A percentile compares a stretch with the other conserved stretches of the same genome.
Evolutionary conservation across 768 basidiomycete genomes (phyloP).

Genomic region (Scleroderma bovista): DNA sequence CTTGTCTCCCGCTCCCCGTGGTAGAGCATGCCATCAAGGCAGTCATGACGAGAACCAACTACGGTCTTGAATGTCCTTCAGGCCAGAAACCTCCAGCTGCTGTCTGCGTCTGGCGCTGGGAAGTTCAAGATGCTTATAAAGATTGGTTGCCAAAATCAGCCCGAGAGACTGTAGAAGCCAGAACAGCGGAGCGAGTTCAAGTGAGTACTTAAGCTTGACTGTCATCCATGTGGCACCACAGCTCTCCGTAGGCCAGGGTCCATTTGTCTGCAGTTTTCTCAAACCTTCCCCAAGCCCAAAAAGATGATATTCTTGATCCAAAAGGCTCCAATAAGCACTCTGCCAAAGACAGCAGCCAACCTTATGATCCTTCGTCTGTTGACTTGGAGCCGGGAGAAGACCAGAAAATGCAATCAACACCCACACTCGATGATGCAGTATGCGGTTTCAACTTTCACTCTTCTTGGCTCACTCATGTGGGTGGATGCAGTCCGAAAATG

Average conservation of each 20-base stretch:
- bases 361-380: slow-evolving; percentile 2
- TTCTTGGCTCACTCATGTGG: background rate
- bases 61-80: slow-evolving; percentile 57
- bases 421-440: slow-evolving; percentile 38
- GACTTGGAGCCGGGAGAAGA: slow-evolving; percentile 14
- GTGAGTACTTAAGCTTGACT: slow-evolving; percentile 31
- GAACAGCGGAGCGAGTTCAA: slow-evolving; percentile 61
- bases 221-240: background rate
- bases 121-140: slow-evolving; percentile 54
- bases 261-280: slow-evolving; percentile 52
- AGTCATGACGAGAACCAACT: slow-evolving; percentile 68
- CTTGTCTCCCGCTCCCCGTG: slow-evolving; percentile 36
- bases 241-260: slow-evolving; percentile 47
- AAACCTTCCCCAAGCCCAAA: slow-evolving; percentile 52
- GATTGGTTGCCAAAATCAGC: slow-evolving; percentile 66
- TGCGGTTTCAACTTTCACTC: slow-evolving; percentile 4
- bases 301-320: slow-evolving; percentile 49
- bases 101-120: slow-evolving; percentile 85
- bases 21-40: slow-evolving; percentile 64
- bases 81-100: slow-evolving; percentile 54
- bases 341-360: slow-evolving; percentile 30
- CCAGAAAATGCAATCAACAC: slow-evolving; percentile 22
- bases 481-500: slow-evolving; percentile 18
- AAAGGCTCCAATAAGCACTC: slow-evolving; percentile 34
- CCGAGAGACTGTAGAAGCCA: slow-evolving; percentile 53